Conservation (phyloP, 441 rosid species). For the Iberis amara region DNA sequence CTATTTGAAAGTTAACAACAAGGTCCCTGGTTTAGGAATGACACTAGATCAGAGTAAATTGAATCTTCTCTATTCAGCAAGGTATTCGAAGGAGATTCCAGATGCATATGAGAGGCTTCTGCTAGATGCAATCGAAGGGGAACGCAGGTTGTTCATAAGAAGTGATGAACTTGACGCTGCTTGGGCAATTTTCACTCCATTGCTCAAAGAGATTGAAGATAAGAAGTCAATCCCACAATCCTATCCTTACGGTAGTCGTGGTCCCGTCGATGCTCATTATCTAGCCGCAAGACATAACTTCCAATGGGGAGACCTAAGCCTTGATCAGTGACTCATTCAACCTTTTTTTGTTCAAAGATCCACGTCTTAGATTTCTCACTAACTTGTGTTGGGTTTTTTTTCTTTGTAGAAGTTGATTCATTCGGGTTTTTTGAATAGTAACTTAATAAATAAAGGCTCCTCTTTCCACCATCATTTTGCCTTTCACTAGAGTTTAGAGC, state of each 20-base stretch:
- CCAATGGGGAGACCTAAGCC: slow-evolving; percentile 76
- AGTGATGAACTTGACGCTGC: slow-evolving; percentile 93
- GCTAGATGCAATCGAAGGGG: slow-evolving; percentile 86
- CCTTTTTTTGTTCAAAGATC: no score
- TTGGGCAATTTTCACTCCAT: slow-evolving; percentile 75
- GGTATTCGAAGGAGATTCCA: slow-evolving; percentile 91
- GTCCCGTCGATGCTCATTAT: slow-evolving; percentile 91
- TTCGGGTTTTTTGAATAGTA: no score
- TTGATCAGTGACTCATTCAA: slow-evolving; percentile 39
- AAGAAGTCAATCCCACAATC: slow-evolving; percentile 60
- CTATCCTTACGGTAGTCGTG: slow-evolving; percentile 89
- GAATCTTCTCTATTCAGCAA: slow-evolving; percentile 81
- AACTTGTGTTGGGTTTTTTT: no score
- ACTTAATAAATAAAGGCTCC: no score
- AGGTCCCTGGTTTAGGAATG: slow-evolving; percentile 95
- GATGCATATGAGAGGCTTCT: slow-evolving; percentile 94
- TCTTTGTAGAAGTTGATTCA: no score
- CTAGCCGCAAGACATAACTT: slow-evolving; percentile 85
- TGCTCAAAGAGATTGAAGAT: slow-evolving; percentile 71
- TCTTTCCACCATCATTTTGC: no score
- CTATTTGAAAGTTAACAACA: slow-evolving; percentile 89
- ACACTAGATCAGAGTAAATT: slow-evolving; percentile 77
- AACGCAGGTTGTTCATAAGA: slow-evolving; percentile 80
- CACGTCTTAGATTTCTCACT: no score
- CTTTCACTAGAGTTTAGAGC: no score